Conservation (phyloP, 2,329 filamentous ascomycete species). For the Sarocladium oryzae region DNA sequence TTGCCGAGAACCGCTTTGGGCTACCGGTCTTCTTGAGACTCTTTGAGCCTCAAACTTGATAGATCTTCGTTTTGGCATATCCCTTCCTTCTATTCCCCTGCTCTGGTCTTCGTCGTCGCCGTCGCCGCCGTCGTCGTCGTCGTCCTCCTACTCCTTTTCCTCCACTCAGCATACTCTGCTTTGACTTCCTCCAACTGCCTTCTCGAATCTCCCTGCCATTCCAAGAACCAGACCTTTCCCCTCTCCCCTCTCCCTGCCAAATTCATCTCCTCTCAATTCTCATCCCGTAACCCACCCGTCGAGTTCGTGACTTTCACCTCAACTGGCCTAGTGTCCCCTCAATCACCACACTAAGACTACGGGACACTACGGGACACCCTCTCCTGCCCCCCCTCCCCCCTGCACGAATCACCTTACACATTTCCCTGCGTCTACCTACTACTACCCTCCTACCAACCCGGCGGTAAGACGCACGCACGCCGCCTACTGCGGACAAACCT, state of each 20-base stretch:
- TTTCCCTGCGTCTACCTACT: background rate
- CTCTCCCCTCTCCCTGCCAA: background rate
- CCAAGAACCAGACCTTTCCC: background rate
- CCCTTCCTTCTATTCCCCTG: background rate
- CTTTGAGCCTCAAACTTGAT: background rate
- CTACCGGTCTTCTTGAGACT: background rate
- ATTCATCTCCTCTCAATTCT: too few species aligned
- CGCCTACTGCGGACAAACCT: background rate
- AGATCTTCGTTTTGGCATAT: background rate
- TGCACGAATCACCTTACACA: background rate
- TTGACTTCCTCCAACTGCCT: background rate
- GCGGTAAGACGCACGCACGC: background rate
- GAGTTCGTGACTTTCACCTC: conserved; percentile 23
- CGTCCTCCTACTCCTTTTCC: too few species aligned
- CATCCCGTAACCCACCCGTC: background rate
- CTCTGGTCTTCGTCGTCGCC: too few species aligned
- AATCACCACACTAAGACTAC: too few species aligned
- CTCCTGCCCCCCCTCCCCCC: background rate
- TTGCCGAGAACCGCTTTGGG: background rate
- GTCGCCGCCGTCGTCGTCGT: too few species aligned
- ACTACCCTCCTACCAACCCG: background rate
- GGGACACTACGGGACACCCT: too few species aligned
- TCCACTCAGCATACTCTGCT: too few species aligned
- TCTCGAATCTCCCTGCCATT: too few species aligned
- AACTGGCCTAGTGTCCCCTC: conserved; percentile 23